Base-by-base conservation (phyloP, 73 alveolate species). In the Paramecium sexaurelia region DNA sequence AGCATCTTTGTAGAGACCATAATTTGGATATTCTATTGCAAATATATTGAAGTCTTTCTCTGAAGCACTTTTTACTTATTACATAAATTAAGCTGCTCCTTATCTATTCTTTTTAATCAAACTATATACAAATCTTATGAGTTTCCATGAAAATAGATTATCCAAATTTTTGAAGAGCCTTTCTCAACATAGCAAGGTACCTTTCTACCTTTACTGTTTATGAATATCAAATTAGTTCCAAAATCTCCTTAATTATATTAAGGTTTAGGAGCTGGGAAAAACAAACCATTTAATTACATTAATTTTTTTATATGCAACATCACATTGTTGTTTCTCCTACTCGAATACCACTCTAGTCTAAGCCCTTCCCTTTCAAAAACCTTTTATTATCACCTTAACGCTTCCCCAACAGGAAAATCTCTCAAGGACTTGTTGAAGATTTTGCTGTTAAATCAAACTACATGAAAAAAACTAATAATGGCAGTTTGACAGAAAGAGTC, bases 11-110 rank as follows among this genome's bases (percentile, higher is more conserved):
- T 98, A 97, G 10, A 97, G 92, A 27, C 99, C 99, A 93, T 98
- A 98, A 66, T 97, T 96, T 11, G 99, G 99, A 91, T 96, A 98
- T 93, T 98, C 99, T 9, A 98, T 97, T 45, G 98, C 99, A 35
- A 98, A 92, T 17, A 96, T 71, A 94, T 97, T 95, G 17, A 95
- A 94, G 20, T 33, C 41, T 35, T 55, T 20, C 8, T 61, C 41
- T 55, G 56, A 94, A 91, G 51, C 91, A 91, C 41, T 97, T 84
- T 39, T 97, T 69, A 87, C 43, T 55, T 82, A 93, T 84, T 94
- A 36, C 83, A 86, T 22, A 61, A 61, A 45, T 37, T 61, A 29
- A 19, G 55, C 43, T 36, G 83, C 69, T 55, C 57, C 71, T 6
- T 5, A 37, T 22, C 71, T 41, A 83, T 35, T 10, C 35, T 39